Evolutionary conservation across 2,329 filamentous ascomycete genomes (phyloP).

Genomic region (Epicoccum nigrum): DNA sequence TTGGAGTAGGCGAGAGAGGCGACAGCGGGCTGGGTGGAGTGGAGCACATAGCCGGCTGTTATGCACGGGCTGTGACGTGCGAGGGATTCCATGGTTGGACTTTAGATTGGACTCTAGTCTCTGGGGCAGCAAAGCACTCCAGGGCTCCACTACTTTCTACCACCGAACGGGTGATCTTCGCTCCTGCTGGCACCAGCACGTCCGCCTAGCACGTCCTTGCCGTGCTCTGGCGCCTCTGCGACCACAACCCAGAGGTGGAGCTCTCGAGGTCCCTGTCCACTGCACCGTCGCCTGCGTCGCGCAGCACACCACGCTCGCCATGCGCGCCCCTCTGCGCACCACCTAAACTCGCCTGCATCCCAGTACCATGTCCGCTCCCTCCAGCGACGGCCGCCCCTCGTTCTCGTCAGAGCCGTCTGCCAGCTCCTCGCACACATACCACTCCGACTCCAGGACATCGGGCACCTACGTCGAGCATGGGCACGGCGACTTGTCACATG

Average conservation of each 20-base stretch:
- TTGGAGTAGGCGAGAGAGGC: background rate
- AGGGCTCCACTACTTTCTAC: too few species aligned
- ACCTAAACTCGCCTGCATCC: slow-evolving; percentile 28
- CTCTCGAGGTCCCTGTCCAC: background rate
- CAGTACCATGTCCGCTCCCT: slow-evolving; percentile 40
- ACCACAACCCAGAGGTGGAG: background rate
- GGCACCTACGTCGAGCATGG: slow-evolving; percentile 33
- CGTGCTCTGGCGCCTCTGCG: slow-evolving; percentile 6
- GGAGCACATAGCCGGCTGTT: too few species aligned
- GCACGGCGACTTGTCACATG: slow-evolving; percentile 34
- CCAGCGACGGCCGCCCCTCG: slow-evolving; percentile 43
- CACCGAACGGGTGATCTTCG: background rate
- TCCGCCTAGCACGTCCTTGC: slow-evolving; percentile 2
- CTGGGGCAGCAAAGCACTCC: slow-evolving; percentile 4
- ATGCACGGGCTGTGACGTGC: slow-evolving; percentile 6
- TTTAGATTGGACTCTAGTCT: too few species aligned
- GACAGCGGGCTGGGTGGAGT: background rate
- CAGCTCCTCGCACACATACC: slow-evolving; percentile 41
- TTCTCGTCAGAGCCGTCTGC: slow-evolving; percentile 37
- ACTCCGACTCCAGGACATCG: slow-evolving; percentile 39
- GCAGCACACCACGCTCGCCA: slow-evolving; percentile 23
- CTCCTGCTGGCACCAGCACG: background rate
- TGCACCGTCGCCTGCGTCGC: background rate
- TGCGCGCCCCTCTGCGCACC: slow-evolving; percentile 33
- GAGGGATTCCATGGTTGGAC: background rate